Conservation (phyloP, 106 monocot genomes). For the Hemerocallis citrina region DNA sequence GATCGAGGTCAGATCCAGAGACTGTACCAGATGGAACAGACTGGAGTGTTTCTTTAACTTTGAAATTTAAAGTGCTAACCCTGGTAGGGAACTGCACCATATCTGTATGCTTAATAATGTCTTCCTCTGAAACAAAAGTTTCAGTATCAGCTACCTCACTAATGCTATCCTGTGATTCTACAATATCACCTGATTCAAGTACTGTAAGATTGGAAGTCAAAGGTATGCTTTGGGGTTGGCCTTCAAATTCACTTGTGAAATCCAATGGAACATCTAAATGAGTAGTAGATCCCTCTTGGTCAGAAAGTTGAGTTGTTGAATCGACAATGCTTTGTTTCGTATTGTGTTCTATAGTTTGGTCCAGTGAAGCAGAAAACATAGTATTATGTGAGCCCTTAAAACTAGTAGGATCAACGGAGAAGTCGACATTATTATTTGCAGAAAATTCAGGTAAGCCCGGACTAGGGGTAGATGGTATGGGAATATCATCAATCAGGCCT, state of each 20-base stretch:
- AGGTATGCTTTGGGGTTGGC: constrained; percentile 11
- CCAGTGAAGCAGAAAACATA: constrained; percentile 7
- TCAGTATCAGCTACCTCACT: constrained; percentile 10
- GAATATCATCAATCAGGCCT: constrained; percentile 8
- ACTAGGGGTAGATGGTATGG: constrained; percentile 9
- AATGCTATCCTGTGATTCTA: constrained; percentile 10
- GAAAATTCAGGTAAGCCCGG: constrained; percentile 7
- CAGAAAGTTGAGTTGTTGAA: constrained; percentile 6
- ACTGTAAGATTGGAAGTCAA: constrained; percentile 11
- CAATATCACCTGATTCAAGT: constrained; percentile 19
- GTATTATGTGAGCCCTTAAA: constrained; percentile 11
- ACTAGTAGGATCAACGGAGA: constrained; percentile 11
- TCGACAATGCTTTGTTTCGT: constrained; percentile 5
- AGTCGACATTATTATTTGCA: constrained; percentile 5
- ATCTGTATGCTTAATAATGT: constrained; percentile 19
- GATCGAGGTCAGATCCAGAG: constrained; percentile 17
- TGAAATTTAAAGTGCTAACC: not conserved
- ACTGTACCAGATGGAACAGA: constrained; percentile 10
- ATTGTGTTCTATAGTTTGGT: not conserved
- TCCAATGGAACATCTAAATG: constrained; percentile 1
- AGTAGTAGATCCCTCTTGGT: constrained; percentile 10
- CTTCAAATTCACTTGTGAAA: constrained; percentile 18
- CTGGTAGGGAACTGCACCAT: constrained; percentile 12
- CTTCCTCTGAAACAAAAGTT: constrained; percentile 10
- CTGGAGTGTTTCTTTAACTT: constrained; percentile 11